Evolutionary conservation across 768 basidiomycete species (phyloP).

Genomic region (Boletus tylopilopsis): DNA sequence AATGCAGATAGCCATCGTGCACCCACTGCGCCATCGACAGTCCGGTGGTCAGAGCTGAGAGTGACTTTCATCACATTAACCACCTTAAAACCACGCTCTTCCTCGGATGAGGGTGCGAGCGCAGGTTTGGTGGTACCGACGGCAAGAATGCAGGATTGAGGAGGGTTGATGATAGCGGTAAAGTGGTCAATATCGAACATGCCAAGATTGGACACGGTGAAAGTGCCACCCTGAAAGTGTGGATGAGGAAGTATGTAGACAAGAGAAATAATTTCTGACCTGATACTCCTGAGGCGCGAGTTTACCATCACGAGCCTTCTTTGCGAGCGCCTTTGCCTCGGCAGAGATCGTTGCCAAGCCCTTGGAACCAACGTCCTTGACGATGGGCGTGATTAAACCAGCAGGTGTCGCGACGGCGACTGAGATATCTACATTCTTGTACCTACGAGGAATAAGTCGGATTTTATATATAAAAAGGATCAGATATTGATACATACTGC

Average conservation of each 20-base stretch:
- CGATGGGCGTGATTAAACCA: slow-evolving; percentile 95
- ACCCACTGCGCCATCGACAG: slow-evolving; percentile 93
- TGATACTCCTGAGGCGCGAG: slow-evolving; percentile 95
- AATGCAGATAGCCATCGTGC: slow-evolving; percentile 91
- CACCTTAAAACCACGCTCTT: slow-evolving; percentile 94
- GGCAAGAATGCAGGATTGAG: slow-evolving; percentile 97
- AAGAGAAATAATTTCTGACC: slow-evolving; percentile 38
- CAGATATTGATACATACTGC: slow-evolving; percentile 55
- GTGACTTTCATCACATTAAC: slow-evolving; percentile 94
- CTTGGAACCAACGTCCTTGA: slow-evolving; percentile 90
- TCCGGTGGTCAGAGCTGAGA: slow-evolving; percentile 91
- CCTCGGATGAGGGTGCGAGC: slow-evolving; percentile 80
- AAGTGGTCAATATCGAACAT: slow-evolving; percentile 97
- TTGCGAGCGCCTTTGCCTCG: slow-evolving; percentile 88
- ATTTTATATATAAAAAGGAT: neutral
- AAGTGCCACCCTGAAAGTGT: slow-evolving; percentile 79
- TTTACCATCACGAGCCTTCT: slow-evolving; percentile 96
- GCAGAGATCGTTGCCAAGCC: slow-evolving; percentile 91
- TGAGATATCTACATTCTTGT: slow-evolving; percentile 96
- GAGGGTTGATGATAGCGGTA: slow-evolving; percentile 98
- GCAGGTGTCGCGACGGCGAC: slow-evolving; percentile 95
- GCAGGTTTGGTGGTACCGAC: slow-evolving; percentile 86
- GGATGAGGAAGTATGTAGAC: neutral
- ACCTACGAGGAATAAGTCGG: slow-evolving; percentile 42
- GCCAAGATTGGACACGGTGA: slow-evolving; percentile 98